Evolutionary conservation across 2,329 filamentous ascomycete genomes (phyloP).

Genomic region (Akanthomyces muscarius): DNA sequence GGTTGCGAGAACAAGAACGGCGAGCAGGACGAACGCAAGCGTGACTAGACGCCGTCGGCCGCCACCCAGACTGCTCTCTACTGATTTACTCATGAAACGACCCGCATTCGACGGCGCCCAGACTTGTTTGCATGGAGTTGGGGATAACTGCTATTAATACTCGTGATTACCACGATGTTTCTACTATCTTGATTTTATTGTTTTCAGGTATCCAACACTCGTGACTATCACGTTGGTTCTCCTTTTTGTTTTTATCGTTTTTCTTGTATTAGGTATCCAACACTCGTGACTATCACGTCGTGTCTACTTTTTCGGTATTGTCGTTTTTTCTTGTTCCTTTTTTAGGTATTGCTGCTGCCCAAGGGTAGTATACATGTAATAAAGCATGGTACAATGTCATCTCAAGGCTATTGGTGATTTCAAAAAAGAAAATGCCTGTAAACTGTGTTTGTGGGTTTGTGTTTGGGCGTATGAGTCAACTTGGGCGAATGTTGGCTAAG

Average conservation of each 20-base stretch:
- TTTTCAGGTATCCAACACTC: not conserved
- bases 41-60: not conserved
- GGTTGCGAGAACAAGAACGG: slow-evolving; percentile 47
- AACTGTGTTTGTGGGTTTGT: too few relatives aligned
- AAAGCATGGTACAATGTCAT: not conserved
- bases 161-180: not conserved
- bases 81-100: slow-evolving; percentile 3
- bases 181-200: not conserved
- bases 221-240: too few relatives aligned
- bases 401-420: too few relatives aligned
- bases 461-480: too few relatives aligned
- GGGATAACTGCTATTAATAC: not conserved
- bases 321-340: not conserved
- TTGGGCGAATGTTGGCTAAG: too few relatives aligned
- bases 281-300: too few relatives aligned
- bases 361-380: not conserved
- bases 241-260: too few relatives aligned
- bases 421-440: too few relatives aligned
- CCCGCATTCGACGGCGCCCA: slow-evolving; percentile 4
- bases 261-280: too few relatives aligned
- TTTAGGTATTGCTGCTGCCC: not conserved
- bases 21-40: slow-evolving; percentile 22
- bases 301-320: too few relatives aligned
- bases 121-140: slow-evolving; percentile 12
- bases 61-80: not conserved